Conservation (phyloP, 345 rosid genomes). For the Aquilaria yunnanensis region DNA sequence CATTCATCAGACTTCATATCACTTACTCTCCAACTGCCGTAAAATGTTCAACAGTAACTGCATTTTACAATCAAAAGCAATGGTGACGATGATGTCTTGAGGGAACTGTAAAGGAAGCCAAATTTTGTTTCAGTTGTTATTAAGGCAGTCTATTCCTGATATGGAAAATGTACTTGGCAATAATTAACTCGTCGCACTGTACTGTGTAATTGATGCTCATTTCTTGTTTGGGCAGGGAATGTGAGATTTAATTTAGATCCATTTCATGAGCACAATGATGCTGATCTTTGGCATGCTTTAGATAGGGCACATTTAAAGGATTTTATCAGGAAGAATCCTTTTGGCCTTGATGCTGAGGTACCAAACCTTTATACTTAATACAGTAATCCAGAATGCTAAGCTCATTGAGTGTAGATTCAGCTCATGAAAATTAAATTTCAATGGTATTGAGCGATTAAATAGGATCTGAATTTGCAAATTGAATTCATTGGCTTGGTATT, state of each 20-base stretch:
- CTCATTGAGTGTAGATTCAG: too few relatives aligned
- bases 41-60: too few relatives aligned
- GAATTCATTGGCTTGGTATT: background rate
- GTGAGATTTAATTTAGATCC: slow-evolving; percentile 94
- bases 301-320: slow-evolving; percentile 87
- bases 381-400: too few relatives aligned
- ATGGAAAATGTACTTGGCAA: too few relatives aligned
- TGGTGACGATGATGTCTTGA: too few relatives aligned
- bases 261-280: slow-evolving; percentile 74
- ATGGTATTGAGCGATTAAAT: background rate
- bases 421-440: background rate
- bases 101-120: background rate
- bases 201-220: slow-evolving; percentile 10
- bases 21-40: too few relatives aligned
- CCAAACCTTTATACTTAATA: background rate
- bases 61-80: background rate
- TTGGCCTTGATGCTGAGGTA: slow-evolving; percentile 81
- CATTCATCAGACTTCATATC: too few relatives aligned
- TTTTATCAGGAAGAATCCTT: slow-evolving; percentile 56
- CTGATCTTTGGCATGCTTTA: slow-evolving; percentile 91
- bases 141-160: background rate
- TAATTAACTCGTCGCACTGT: background rate
- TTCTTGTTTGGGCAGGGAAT: slow-evolving; percentile 42
- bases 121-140: too few relatives aligned
- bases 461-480: background rate